Evolutionary conservation across 352 stramenopile species (phyloP), one percentile per base, ranked within the genome.

Genomic region (Globisporangium canariense): DNA sequence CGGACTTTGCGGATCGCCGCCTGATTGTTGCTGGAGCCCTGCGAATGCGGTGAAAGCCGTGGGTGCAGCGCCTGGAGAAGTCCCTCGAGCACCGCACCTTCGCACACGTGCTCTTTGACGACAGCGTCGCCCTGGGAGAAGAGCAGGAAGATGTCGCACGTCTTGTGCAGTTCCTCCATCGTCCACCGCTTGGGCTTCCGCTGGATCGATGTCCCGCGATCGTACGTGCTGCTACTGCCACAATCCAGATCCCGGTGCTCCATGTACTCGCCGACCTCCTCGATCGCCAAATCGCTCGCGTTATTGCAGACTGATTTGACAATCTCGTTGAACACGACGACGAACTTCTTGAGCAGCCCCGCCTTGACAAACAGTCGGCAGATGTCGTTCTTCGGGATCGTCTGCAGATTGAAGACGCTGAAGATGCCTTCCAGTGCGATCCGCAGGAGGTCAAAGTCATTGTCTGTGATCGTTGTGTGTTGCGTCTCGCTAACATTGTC

Each of bases 281-380:
- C 60, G 22, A 65, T 53, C 25, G 55, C 54, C n/a, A 18, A 11
- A 38, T 75, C 60, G 8, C 38, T 30, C 5, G 16, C n/a, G 11
- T 43, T 14, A 9, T 47, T 62, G 56, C 66, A 67, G 11, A 90
- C 65, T 1, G 72, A 69, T 0, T 66, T 56, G 18, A 88, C 73
- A 50, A 96, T 89, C 34, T 90, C 85, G 22, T 88, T 86, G 68
- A 97, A 96, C 0, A 96, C 86, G 1, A 84, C 66, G 43, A 97
- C 79, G 49, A 97, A 94, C 71, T 95, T 93, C 34, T 82, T 81
- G 8, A 98, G 73, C 10, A 98, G 67, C 0, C 92, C 92, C 0
- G 94, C 84, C 66, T 97, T 97, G 5, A 97, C 89, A 68, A 98
- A 98, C n/a, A 98, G 79, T 11, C 92, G 85, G 64, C 92, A 98